These are phyloP conservation scores for Wickerhamomyces rabaulensis DNA, from an alignment of 805 yeast species.

Conservation along the genomic window DNA sequence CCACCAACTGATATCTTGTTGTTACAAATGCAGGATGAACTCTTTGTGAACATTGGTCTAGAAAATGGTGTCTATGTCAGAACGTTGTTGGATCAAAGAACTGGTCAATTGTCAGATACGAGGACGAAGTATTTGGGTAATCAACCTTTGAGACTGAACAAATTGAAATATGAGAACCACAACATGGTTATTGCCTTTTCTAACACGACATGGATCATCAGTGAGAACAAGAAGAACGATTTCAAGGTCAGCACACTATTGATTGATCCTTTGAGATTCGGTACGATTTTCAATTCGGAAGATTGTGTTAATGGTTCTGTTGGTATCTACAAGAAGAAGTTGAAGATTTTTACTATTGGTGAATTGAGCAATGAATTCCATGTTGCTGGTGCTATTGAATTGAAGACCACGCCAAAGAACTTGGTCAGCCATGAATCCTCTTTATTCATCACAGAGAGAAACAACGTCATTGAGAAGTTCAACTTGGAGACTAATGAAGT, in stretches of 20 bases:
- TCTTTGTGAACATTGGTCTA: slow-evolving; percentile 70
- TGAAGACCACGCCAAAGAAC: slow-evolving; percentile 48
- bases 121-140: slow-evolving; percentile 72
- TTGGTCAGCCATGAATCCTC: slow-evolving; percentile 24
- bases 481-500: slow-evolving; percentile 10
- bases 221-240: slow-evolving; percentile 16
- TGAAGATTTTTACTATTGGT: slow-evolving; percentile 54
- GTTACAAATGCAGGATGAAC: slow-evolving; percentile 13
- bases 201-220: slow-evolving; percentile 29
- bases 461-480: slow-evolving; percentile 11
- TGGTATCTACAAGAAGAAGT: slow-evolving; percentile 47
- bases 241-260: slow-evolving; percentile 26
- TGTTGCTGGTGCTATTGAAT: slow-evolving; percentile 31
- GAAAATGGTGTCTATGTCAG: slow-evolving; percentile 76
- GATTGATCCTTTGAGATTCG: slow-evolving; percentile 32
- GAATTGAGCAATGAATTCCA: slow-evolving; percentile 28
- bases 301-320: slow-evolving; percentile 61
- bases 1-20: slow-evolving; percentile 33
- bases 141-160: slow-evolving; percentile 45
- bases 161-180: slow-evolving; percentile 7
- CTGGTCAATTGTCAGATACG: slow-evolving; percentile 63
- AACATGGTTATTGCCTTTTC: slow-evolving; percentile 28
- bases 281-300: slow-evolving; percentile 54
- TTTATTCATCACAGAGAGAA: slow-evolving; percentile 16
- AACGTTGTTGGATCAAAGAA: slow-evolving; percentile 46